Evolutionary conservation across 2,329 filamentous ascomycete genomes (phyloP).

Genomic region (Pleurostoma richardsiae): DNA sequence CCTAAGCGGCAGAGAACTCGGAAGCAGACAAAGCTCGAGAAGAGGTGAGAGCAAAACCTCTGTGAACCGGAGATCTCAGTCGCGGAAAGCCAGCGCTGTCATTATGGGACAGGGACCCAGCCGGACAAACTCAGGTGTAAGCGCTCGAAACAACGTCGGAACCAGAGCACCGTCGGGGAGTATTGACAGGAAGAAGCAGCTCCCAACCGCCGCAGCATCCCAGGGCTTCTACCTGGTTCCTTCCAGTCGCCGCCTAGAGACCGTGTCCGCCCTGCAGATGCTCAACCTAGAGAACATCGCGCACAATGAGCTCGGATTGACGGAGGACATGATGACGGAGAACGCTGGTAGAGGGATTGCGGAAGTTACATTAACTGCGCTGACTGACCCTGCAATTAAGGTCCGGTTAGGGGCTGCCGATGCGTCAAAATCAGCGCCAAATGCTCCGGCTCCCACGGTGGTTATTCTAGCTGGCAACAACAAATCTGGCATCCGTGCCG

Average conservation of each 20-base stretch:
- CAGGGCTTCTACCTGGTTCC: slow-evolving; percentile 48
- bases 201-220: slow-evolving; percentile 17
- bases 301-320: slow-evolving; percentile 78
- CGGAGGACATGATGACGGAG: slow-evolving; percentile 86
- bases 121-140: slow-evolving; percentile 43
- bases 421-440: slow-evolving; percentile 2
- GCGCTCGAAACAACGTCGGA: slow-evolving; percentile 15
- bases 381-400: slow-evolving; percentile 58
- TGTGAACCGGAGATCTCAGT: slow-evolving; percentile 44
- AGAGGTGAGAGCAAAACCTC: slow-evolving; percentile 49
- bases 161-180: slow-evolving; percentile 19
- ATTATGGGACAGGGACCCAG: slow-evolving; percentile 34
- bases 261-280: slow-evolving; percentile 74
- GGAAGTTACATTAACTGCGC: slow-evolving; percentile 68
- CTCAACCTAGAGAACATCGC: slow-evolving; percentile 89
- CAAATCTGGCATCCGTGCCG: slow-evolving; percentile 76
- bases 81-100: slow-evolving; percentile 48
- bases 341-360: slow-evolving; percentile 87
- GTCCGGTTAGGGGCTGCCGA: slow-evolving; percentile 41
- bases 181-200: slow-evolving; percentile 30
- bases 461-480: slow-evolving; percentile 95
- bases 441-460: slow-evolving; percentile 31
- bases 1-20: slow-evolving; percentile 42
- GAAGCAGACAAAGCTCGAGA: slow-evolving; percentile 43
- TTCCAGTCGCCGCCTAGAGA: slow-evolving; percentile 54